These are phyloP conservation scores for Tylopilus vinaceipallidus DNA, from an alignment of 768 basidiomycete species.

Conservation along the genomic window DNA sequence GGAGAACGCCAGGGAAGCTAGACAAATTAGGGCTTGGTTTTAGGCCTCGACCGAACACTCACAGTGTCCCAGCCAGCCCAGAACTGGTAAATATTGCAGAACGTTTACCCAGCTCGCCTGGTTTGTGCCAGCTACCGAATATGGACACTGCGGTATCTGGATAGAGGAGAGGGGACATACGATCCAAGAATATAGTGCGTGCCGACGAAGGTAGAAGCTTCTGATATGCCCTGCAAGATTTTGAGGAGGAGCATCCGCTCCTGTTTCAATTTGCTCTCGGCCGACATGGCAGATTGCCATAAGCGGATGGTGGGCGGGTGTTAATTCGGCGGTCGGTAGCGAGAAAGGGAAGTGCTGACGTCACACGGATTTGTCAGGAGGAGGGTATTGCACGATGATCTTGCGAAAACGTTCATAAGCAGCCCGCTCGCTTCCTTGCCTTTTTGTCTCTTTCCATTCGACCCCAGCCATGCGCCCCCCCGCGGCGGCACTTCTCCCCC, in stretches of 20 bases:
- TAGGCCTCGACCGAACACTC: conserved; percentile 9
- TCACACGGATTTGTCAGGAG: conserved; percentile 4
- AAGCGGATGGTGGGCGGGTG: neutral
- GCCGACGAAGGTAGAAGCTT: conserved; percentile 76
- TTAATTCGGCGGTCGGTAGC: neutral
- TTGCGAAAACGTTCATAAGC: conserved; percentile 11
- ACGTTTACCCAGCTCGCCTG: conserved; percentile 66
- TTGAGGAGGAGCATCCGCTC: conserved; percentile 58
- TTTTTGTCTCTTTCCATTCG: neutral
- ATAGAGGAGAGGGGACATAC: conserved; percentile 38
- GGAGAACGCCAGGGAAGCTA: conserved; percentile 65
- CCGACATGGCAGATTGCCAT: neutral
- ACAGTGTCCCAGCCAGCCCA: conserved; percentile 62
- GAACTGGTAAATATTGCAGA: conserved; percentile 71
- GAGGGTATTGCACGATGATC: neutral
- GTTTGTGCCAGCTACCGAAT: conserved; percentile 60
- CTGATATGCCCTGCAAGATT: conserved; percentile 66
- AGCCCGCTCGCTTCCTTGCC: neutral
- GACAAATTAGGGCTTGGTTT: neutral
- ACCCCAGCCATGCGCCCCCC: conserved; percentile 6
- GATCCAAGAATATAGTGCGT: conserved; percentile 72
- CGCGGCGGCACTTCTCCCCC: neutral
- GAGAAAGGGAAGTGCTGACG: conserved; percentile 9
- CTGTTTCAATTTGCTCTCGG: conserved; percentile 2
- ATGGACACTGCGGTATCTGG: neutral